phyloP scores from a whole-genome alignment of 2,329 filamentous ascomycete genomes.

The Aspergillus calidoustus region DNA sequence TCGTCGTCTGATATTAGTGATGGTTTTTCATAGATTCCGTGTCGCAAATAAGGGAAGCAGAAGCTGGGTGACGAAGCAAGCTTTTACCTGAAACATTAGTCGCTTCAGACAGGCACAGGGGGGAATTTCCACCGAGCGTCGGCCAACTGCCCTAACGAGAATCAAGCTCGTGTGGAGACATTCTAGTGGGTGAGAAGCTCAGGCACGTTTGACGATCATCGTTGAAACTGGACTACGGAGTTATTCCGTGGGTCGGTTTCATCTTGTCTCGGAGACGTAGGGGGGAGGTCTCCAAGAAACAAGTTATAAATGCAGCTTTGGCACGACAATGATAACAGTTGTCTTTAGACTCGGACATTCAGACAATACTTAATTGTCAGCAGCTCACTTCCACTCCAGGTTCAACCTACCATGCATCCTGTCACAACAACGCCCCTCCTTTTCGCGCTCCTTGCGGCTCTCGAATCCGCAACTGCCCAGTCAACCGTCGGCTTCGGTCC shows the following conservation, averaged over 20 bases:
- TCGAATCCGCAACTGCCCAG: constrained; percentile 22
- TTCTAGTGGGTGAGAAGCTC: neutral
- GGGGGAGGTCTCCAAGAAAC: no score
- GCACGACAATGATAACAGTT: no score
- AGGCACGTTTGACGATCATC: neutral
- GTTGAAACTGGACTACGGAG: neutral
- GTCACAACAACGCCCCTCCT: neutral
- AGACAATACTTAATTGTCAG: no score
- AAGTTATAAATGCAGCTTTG: no score
- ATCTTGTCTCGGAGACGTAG: neutral
- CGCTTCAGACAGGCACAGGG: constrained; percentile 2
- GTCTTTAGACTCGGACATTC: no score
- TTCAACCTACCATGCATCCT: neutral
- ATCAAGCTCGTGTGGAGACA: constrained; percentile 6
- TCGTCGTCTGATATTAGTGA: neutral
- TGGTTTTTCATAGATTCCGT: neutral
- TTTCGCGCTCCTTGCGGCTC: constrained; percentile 19
- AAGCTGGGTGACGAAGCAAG: neutral
- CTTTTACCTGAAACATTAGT: constrained; percentile 2
- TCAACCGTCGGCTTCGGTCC: constrained; percentile 35
- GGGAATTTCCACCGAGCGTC: neutral
- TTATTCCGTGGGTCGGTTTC: neutral
- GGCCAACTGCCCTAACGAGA: neutral
- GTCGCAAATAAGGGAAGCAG: neutral
- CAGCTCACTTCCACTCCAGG: no score